phyloP scores from a whole-genome alignment of 1,139 yeast species.

The Suhomyces kunorum region DNA sequence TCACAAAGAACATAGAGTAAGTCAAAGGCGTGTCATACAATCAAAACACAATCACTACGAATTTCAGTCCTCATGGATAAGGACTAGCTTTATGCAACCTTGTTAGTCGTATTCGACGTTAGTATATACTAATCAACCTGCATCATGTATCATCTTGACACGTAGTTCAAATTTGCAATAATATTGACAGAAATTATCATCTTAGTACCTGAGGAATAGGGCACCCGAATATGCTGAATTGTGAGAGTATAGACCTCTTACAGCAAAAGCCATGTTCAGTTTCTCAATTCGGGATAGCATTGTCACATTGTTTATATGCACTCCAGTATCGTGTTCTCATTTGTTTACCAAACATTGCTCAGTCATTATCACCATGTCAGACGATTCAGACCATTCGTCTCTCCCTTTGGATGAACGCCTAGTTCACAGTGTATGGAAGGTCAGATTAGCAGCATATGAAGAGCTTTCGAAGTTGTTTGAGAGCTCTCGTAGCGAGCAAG shows the following conservation, averaged over 20 bases:
- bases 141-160: conserved; percentile 10
- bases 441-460: conserved; percentile 76
- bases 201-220: no score
- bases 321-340: conserved; percentile 7
- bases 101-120: conserved; percentile 8
- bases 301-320: conserved; percentile 3
- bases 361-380: conserved; percentile 22
- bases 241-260: no score
- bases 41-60: conserved; percentile 1
- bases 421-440: conserved; percentile 87
- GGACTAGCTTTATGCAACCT: conserved; percentile 7
- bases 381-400: conserved; percentile 60
- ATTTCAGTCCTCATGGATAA: conserved; percentile 1
- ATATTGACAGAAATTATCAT: no score
- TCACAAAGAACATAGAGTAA: conserved; percentile 35
- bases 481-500: conserved; percentile 55
- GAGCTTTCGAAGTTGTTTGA: conserved; percentile 59
- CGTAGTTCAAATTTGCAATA: no score
- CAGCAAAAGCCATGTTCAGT: no score
- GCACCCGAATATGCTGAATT: no score
- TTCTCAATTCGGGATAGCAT: no score
- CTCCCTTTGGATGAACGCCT: conserved; percentile 69
- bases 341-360: conserved; percentile 14
- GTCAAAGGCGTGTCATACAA: neutral
- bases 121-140: conserved; percentile 13